These are phyloP conservation scores for Adansonia madagascariensis DNA, from an alignment of 441 rosid genomes.

Conservation along the genomic window DNA sequence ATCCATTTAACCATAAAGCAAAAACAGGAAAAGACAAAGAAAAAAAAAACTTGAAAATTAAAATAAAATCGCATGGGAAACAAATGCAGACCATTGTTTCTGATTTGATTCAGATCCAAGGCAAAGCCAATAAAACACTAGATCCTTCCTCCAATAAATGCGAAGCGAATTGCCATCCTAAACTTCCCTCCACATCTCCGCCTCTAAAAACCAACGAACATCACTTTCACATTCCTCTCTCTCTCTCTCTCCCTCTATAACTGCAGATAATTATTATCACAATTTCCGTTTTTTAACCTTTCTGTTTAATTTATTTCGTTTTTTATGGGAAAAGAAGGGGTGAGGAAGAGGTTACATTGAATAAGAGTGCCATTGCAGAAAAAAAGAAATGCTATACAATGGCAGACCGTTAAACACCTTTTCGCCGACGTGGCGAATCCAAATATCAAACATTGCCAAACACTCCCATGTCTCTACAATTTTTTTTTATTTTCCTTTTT, in stretches of 20 bases:
- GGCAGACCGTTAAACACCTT: constrained; percentile 32
- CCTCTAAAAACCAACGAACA: constrained; percentile 6
- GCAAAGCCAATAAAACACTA: constrained; percentile 33
- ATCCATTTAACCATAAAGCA: neutral
- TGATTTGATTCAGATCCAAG: constrained; percentile 34
- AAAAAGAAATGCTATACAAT: neutral
- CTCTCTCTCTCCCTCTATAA: neutral
- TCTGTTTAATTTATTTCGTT: neutral
- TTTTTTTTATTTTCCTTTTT: constrained; percentile 13
- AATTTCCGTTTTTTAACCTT: neutral
- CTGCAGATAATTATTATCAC: neutral
- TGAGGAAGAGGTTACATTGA: constrained; percentile 3
- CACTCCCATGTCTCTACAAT: constrained; percentile 18
- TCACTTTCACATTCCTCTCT: neutral
- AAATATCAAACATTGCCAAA: constrained; percentile 15
- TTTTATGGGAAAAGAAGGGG: neutral
- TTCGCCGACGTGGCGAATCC: constrained; percentile 8
- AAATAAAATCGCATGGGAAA: constrained; percentile 5
- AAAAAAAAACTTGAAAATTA: neutral
- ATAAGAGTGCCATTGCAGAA: neutral
- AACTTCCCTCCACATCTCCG: constrained; percentile 18
- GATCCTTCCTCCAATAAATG: constrained; percentile 27
- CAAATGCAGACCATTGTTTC: constrained; percentile 38
- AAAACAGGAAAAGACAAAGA: neutral
- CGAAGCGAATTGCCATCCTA: constrained; percentile 24